Evolutionary conservation across 1,284 basidiomycete species (phyloP).

Genomic region (Malassezia restricta): DNA sequence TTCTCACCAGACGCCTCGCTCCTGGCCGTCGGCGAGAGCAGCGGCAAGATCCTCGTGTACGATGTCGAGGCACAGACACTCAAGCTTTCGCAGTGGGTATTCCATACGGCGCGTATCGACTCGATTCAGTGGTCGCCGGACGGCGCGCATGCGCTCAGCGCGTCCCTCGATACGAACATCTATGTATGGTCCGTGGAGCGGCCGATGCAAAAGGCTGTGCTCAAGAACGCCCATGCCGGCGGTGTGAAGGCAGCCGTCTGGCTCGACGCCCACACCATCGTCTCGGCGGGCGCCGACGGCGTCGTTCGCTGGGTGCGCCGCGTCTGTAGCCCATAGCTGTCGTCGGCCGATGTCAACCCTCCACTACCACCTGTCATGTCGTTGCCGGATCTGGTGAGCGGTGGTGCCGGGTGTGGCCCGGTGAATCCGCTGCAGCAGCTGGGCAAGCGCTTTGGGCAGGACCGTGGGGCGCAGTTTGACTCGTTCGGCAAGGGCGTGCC

Average conservation of each 20-base stretch:
- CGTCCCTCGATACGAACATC: constrained; percentile 78
- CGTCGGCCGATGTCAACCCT: background rate
- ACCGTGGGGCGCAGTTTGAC: constrained; percentile 35
- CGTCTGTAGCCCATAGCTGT: background rate
- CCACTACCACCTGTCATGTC: constrained; percentile 19
- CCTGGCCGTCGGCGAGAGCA: constrained; percentile 59
- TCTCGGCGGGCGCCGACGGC: constrained; percentile 70
- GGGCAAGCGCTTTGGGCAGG: constrained; percentile 41
- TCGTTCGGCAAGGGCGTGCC: constrained; percentile 7
- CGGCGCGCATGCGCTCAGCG: constrained; percentile 66
- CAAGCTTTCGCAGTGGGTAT: constrained; percentile 57
- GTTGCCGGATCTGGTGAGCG: constrained; percentile 36
- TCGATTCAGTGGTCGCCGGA: constrained; percentile 67
- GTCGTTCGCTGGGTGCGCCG: constrained; percentile 13
- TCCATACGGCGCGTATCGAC: constrained; percentile 71
- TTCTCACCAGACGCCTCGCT: constrained; percentile 67
- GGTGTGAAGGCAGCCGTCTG: constrained; percentile 63
- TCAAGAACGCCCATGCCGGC: constrained; percentile 51
- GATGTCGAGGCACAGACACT: constrained; percentile 55
- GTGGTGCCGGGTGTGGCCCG: constrained; percentile 41
- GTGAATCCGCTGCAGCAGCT: constrained; percentile 41
- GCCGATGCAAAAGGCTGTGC: constrained; percentile 64
- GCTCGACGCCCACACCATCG: constrained; percentile 56
- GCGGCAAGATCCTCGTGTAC: constrained; percentile 67
- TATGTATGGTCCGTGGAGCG: constrained; percentile 75